These are phyloP conservation scores for Circinella umbellata DNA, from an alignment of 371 early-diverging fungal species.

Conservation along the genomic window DNA sequence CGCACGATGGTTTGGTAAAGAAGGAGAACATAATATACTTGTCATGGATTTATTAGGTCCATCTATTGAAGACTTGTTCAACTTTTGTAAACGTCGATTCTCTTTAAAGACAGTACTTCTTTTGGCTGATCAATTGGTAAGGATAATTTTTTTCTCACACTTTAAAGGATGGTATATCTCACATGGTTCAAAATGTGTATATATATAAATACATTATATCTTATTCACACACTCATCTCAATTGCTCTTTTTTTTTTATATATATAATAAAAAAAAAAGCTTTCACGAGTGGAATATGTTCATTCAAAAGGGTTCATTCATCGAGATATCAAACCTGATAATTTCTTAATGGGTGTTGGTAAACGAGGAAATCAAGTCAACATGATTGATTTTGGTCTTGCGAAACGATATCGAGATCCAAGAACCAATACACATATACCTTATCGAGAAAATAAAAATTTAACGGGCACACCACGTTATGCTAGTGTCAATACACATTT, in stretches of 20 bases:
- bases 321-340: slow-evolving; percentile 96
- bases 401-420: slow-evolving; percentile 96
- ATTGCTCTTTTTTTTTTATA: neutral
- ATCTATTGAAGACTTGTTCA: slow-evolving; percentile 98
- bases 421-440: slow-evolving; percentile 97
- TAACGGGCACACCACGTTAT: slow-evolving; percentile 99
- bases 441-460: slow-evolving; percentile 96
- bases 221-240: neutral
- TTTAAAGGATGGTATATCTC: neutral
- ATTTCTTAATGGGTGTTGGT: slow-evolving; percentile 98
- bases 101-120: slow-evolving; percentile 97
- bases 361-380: slow-evolving; percentile 96
- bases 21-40: slow-evolving; percentile 93
- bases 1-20: slow-evolving; percentile 92
- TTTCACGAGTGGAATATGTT: slow-evolving; percentile 96
- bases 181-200: too few species aligned
- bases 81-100: slow-evolving; percentile 97
- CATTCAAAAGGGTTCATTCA: slow-evolving; percentile 90
- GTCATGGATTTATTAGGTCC: slow-evolving; percentile 99
- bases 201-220: too few species aligned
- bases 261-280: slow-evolving; percentile 46
- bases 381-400: slow-evolving; percentile 99
- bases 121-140: slow-evolving; percentile 97
- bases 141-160: slow-evolving; percentile 6
- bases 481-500: slow-evolving; percentile 98